phyloP scores from a whole-genome alignment of 2,329 filamentous ascomycete species.

The Trichoderma afroharzianum region DNA sequence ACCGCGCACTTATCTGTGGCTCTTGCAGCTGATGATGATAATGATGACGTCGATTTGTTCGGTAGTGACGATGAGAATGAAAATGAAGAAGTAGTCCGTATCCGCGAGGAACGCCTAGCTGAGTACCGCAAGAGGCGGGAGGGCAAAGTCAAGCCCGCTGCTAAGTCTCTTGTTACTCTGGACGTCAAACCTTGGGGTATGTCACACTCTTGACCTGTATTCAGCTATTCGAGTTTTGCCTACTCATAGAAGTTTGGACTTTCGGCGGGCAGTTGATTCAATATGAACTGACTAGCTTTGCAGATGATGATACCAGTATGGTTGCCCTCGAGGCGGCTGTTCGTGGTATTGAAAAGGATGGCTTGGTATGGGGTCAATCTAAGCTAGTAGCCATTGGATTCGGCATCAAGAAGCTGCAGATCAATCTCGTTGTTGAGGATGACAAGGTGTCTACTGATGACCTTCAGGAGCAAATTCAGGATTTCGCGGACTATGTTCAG shows the following conservation, averaged over 20 bases:
- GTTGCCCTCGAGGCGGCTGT: slow-evolving; percentile 74
- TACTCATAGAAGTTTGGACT: too few species aligned
- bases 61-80: neutral
- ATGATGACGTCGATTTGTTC: neutral
- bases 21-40: neutral
- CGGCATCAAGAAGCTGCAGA: slow-evolving; percentile 99
- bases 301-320: slow-evolving; percentile 38
- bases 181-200: neutral
- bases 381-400: slow-evolving; percentile 88
- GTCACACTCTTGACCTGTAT: neutral
- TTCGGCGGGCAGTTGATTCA: neutral
- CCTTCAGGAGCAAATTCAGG: slow-evolving; percentile 77
- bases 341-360: slow-evolving; percentile 81
- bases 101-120: neutral
- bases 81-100: neutral
- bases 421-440: slow-evolving; percentile 96
- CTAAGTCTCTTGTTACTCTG: neutral
- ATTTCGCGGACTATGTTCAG: slow-evolving; percentile 92
- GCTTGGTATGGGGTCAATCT: slow-evolving; percentile 92
- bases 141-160: neutral
- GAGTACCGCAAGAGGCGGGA: neutral
- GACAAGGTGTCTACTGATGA: slow-evolving; percentile 88
- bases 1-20: neutral
- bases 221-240: neutral
- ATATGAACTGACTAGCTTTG: neutral